Base-by-base conservation (phyloP, 177 flowering plant genomes). In the Telopea speciosissima region DNA sequence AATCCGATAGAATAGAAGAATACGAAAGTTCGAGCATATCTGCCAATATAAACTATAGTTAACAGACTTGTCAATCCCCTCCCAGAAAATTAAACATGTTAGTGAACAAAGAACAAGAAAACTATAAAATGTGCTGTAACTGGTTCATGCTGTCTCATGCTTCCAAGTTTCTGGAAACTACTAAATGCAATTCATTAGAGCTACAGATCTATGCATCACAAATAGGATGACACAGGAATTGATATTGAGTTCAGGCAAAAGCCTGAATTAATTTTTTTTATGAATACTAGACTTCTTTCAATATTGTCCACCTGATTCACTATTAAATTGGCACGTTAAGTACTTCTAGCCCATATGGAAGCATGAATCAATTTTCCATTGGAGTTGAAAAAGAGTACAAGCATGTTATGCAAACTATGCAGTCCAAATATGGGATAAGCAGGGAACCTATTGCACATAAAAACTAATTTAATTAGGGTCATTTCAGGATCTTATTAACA, bases 1-100 rank as follows among this genome's bases (percentile, higher is more conserved):
- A 93, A 81, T 62, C 97, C 97, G 69, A 93, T 96, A 40, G 98
- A 91, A 81, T 93, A 96, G 86, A 93, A 95, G 81, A 93, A 96
- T 24, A 89, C 89, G 72, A 96, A 86, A 6, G 98, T 89, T 68
- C 98, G 83, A 54, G 96, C 99, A 77, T 88, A 90, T 77, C 99
- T 96, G 90, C 73, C 74, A 63, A 33, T 58, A 62, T 36, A 31
- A 40, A 62, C 24, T 24, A 54, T 52, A 26, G 26, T 78, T 54
- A 69, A 44, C 49, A 1, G 14, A 44, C 8, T 44, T 44, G 8
- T 44, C 49, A 44, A 1, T 0, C 19, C 17, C 8, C 54, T 45
- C 54, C 54, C 16, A 45, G 8, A 45, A 45, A 45, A 12, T 45
- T 16, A 56, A 56, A 56, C 9, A 56, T 21, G 24, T n/a, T 7